Base-by-base conservation (phyloP, 2,329 filamentous ascomycete genomes). In the Pseudofabraea citricarpa region DNA sequence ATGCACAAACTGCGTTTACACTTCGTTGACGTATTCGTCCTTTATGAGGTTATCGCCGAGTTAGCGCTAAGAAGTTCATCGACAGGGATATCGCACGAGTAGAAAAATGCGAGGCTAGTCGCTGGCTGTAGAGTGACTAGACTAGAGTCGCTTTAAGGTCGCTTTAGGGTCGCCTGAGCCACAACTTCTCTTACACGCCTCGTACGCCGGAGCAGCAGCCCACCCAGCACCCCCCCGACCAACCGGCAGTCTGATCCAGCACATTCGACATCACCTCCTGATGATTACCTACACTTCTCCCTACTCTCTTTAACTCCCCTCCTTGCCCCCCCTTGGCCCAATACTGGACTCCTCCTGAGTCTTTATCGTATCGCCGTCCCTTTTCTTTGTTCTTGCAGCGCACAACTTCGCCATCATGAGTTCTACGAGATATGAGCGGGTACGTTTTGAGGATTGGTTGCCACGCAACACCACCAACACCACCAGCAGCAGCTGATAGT, bases 371-470 rank as follows among this genome's bases (percentile, higher is more conserved):
- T n/a, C 27, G 16, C 24, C 8, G 13, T 47, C 44, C 46, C 44
- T 54, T 56, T 52, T 52, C 43, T 54, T 59, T 54, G 32, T 52
- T 33, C 31, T 44, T 47, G 47, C 41, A 40, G 33, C 32, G 32
- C 35, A 18, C 36, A 38, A 57, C 41, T 21, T 22, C 2, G 9
- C 21, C 35, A 22, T 22, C 8, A 62, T 62, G 59, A 56, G 53
- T 50, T 60, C 59, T 23, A 57, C 60, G 52, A 56, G 59, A 46
- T 83, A 83, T 60, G 77, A 79, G 59, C 69, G 76, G 68, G 77
- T 81, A 68, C 49, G 73, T 61, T 40, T 29, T 39, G 16, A 32
- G 19, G 40, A 24, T 26, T 31, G 36, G 41, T 43, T 43, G 40
- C 45, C 40, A 48, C 43, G 50, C 53, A 52, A 54, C 52, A 41